Evolutionary conservation across 2,329 filamentous ascomycete genomes (phyloP), one percentile per base, ranked within the genome.

Genomic region (Stromatinia cepivora): DNA sequence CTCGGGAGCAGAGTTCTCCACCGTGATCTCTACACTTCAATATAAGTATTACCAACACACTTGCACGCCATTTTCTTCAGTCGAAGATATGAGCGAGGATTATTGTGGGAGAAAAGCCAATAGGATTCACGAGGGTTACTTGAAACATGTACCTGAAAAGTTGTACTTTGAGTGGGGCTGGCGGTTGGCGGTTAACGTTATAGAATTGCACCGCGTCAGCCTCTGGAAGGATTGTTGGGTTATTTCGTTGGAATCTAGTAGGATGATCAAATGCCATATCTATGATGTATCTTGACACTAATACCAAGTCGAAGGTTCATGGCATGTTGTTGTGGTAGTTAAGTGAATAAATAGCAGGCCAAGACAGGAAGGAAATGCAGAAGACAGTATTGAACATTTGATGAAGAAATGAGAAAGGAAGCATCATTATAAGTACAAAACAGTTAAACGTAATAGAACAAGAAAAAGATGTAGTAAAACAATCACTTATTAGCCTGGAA

Each of bases 201-300:
- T 39, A 34, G n/a, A 15, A 36, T 57, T 57, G 31, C 54, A 22
- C n/a, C n/a, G 54, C 54, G 4, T 7, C 54, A 39, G 54, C 31
- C 54, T 57, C 54, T 57, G 22, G 22, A 57, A 57, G 54, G 54
- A 57, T 57, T 13, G 34, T 39, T 57, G 54, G 54, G 3, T 57
- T 36, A 4, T 39, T 11, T 57, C 4, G 15, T 36, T 57, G 31
- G 7, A 4, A 36, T 13, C 13, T 13, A 36, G 22, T 8, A n/a
- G 22, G 22, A 57, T 1, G 6, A 36, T 15, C 22, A n/a, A 36
- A 6, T 4, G n/a, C 11, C 5, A 6, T 15, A 2, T n/a, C 2
- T n/a, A 39, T 57, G 54, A 39, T 22, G 54, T 7, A 57, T 8
- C 5, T 15, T n/a, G 31, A 56, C 22, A n/a, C 10, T 3, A 0